phyloP scores from a whole-genome alignment of 768 basidiomycete genomes.

The Boletus sp. region DNA sequence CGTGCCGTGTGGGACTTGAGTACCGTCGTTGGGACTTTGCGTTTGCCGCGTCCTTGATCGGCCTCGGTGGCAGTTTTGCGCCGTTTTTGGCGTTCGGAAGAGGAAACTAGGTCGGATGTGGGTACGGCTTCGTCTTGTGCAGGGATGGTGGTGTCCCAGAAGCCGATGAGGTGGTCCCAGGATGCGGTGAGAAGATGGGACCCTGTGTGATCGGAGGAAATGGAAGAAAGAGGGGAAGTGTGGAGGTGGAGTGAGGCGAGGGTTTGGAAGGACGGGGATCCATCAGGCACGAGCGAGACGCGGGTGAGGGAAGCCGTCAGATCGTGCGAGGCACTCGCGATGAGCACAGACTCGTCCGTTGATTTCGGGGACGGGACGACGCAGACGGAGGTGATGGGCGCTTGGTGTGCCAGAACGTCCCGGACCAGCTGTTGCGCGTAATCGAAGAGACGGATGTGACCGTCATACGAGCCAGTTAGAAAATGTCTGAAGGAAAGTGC shows the following conservation, averaged over 20 bases:
- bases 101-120: not conserved
- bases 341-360: slow-evolving; percentile 33
- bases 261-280: slow-evolving; percentile 2
- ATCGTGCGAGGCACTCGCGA: slow-evolving; percentile 79
- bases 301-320: slow-evolving; percentile 59
- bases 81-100: slow-evolving; percentile 52
- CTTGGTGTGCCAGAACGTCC: slow-evolving; percentile 51
- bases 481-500: slow-evolving; percentile 47
- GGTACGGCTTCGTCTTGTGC: slow-evolving; percentile 55
- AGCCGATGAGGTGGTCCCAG: slow-evolving; percentile 83
- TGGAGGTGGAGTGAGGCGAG: slow-evolving; percentile 79
- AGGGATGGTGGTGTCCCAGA: slow-evolving; percentile 73
- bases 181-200: slow-evolving; percentile 75
- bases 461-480: slow-evolving; percentile 80
- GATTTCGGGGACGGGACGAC: slow-evolving; percentile 40
- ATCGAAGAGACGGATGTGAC: slow-evolving; percentile 69
- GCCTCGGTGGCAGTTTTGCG: slow-evolving; percentile 45
- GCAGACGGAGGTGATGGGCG: slow-evolving; percentile 66
- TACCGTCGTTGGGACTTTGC: slow-evolving; percentile 68
- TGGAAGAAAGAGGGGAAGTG: slow-evolving; percentile 64
- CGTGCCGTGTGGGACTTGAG: slow-evolving; percentile 82
- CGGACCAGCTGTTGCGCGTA: slow-evolving; percentile 57
- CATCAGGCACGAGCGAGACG: slow-evolving; percentile 8
- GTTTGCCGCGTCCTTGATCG: slow-evolving; percentile 34
- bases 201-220: slow-evolving; percentile 53